phyloP scores from a whole-genome alignment of 257 asterid species.

The Capsicum baccatum region DNA sequence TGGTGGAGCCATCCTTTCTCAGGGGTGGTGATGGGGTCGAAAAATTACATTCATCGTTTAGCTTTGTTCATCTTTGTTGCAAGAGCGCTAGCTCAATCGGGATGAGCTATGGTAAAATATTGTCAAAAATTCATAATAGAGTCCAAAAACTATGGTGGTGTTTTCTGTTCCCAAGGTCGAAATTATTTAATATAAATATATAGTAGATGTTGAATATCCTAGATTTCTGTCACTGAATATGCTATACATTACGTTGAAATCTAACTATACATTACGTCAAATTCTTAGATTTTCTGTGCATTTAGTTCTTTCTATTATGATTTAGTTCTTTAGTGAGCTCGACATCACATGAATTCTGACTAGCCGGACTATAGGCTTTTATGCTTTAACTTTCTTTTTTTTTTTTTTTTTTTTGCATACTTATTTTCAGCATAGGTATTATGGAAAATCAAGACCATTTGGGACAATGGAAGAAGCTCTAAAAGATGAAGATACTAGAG shows the following conservation, averaged over 20 bases:
- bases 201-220: background rate
- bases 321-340: too few relatives aligned
- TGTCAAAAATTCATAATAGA: background rate
- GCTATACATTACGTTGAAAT: background rate
- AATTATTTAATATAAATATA: background rate
- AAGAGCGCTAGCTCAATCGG: background rate
- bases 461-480: too few relatives aligned
- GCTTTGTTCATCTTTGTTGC: background rate
- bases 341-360: background rate
- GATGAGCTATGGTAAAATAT: background rate
- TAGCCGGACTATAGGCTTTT: background rate
- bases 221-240: background rate
- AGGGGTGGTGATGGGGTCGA: background rate
- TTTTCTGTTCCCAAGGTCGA: background rate
- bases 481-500: too few relatives aligned
- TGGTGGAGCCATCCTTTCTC: background rate
- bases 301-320: too few relatives aligned
- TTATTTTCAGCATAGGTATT: constrained; percentile 63
- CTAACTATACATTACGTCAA: background rate
- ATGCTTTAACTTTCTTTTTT: background rate
- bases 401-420: background rate
- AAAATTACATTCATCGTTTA: background rate
- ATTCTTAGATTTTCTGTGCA: too few relatives aligned
- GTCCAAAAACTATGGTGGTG: background rate
- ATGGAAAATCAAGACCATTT: constrained; percentile 53